Conservation (phyloP, 441 rosid species). For the Erysimum pusillum region DNA sequence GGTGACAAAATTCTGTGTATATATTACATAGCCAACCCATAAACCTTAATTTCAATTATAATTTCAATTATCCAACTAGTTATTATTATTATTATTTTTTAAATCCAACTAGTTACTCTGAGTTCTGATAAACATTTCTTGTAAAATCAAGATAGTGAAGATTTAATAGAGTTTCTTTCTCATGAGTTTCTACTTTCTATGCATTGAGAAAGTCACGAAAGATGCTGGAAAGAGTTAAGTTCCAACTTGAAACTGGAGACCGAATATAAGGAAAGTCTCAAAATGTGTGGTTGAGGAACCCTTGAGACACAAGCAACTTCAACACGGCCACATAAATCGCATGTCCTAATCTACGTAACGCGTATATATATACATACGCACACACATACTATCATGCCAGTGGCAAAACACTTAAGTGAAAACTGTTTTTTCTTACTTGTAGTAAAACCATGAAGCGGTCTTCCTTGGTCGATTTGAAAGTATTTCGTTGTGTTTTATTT, state of each 20-base stretch:
- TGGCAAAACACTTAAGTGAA: slow-evolving; percentile 22
- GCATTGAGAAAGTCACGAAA: slow-evolving; percentile 6
- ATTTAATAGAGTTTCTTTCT: neutral
- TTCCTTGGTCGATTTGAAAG: slow-evolving; percentile 14
- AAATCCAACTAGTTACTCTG: slow-evolving; percentile 11
- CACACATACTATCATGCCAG: slow-evolving; percentile 21
- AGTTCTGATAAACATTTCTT: neutral
- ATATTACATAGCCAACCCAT: neutral
- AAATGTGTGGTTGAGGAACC: slow-evolving; percentile 40
- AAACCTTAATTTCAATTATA: slow-evolving; percentile 11
- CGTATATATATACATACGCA: slow-evolving; percentile 22
- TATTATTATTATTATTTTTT: neutral
- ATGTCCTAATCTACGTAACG: slow-evolving; percentile 36
- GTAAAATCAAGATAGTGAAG: neutral
- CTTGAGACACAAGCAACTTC: slow-evolving; percentile 35
- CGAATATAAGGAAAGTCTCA: slow-evolving; percentile 36
- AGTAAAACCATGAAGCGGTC: slow-evolving; percentile 45
- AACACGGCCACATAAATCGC: slow-evolving; percentile 37
- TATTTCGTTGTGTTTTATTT: slow-evolving; percentile 29
- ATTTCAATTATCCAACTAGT: slow-evolving; percentile 23
- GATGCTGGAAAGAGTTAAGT: slow-evolving; percentile 13
- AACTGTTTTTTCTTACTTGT: slow-evolving; percentile 20
- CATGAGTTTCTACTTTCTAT: neutral
- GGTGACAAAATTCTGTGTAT: neutral
- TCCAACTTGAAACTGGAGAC: slow-evolving; percentile 19